Conservation (phyloP, 352 stramenopile species). For the Elongisporangium undulatum region DNA sequence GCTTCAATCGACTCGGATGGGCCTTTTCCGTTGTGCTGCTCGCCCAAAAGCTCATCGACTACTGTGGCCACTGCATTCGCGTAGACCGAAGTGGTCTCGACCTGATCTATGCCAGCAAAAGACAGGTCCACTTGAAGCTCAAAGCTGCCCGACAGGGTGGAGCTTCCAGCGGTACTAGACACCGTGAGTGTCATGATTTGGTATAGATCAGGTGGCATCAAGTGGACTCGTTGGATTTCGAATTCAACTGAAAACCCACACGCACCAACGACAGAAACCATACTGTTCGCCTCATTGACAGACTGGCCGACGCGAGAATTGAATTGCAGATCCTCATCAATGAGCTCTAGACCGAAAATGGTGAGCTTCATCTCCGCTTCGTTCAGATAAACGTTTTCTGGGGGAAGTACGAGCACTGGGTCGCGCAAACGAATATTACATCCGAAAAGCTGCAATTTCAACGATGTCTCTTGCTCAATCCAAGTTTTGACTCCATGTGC, state of each 20-base stretch:
- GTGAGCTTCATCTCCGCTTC: background rate
- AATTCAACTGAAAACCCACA: conserved; percentile 8
- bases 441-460: background rate
- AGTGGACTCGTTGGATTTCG: conserved; percentile 12
- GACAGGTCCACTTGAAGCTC: conserved; percentile 5
- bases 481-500: background rate
- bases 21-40: conserved; percentile 17
- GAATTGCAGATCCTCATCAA: background rate
- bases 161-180: background rate
- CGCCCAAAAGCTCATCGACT: conserved; percentile 18
- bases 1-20: conserved; percentile 27
- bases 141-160: conserved; percentile 18
- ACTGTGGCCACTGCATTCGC: conserved; percentile 25
- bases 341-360: background rate
- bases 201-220: conserved; percentile 2
- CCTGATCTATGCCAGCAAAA: background rate
- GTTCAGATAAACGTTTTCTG: background rate
- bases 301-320: background rate
- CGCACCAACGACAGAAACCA: background rate
- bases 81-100: conserved; percentile 7
- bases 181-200: conserved; percentile 10
- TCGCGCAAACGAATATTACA: background rate
- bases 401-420: background rate
- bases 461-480: background rate
- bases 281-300: background rate